Conservation (phyloP, 2,329 filamentous ascomycete genomes). For the Colletotrichum echinochloae region DNA sequence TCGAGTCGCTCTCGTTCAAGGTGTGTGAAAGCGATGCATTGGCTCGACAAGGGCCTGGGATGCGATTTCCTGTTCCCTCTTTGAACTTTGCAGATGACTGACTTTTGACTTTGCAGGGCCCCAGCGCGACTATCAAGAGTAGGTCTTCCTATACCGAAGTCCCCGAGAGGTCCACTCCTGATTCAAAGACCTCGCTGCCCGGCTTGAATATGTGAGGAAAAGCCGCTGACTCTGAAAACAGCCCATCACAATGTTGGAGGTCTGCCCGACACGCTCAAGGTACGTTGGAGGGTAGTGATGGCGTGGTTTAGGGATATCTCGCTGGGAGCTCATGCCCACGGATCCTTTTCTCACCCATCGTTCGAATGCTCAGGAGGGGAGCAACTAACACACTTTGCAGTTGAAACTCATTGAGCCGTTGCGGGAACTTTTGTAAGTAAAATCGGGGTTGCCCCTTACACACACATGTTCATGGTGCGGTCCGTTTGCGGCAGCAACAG, state of each 20-base stretch:
- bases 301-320: conserved; percentile 14
- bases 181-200: not conserved
- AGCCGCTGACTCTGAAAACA: conserved; percentile 40
- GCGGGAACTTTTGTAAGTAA: conserved; percentile 47
- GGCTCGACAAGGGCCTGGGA: not conserved
- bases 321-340: not conserved
- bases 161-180: not conserved
- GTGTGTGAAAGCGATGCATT: not conserved
- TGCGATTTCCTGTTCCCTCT: not conserved
- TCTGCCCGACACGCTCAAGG: conserved; percentile 49
- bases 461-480: not conserved
- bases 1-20: conserved; percentile 17
- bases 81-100: no score
- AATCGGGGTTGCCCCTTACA: not conserved
- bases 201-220: not conserved
- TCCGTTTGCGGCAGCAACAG: not conserved
- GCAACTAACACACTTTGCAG: conserved; percentile 31
- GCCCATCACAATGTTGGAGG: conserved; percentile 61
- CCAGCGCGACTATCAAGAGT: conserved; percentile 60
- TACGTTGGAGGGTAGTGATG: conserved; percentile 49
- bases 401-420: conserved; percentile 42
- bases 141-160: conserved; percentile 2
- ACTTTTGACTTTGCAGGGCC: not conserved
- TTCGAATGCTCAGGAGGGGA: not conserved
- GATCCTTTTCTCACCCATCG: no score